Percentiles rank a stretch among this genome's conserved stretches.
phyloP scores from a whole-genome alignment of 345 rosid species.

The Rubroshorea leprosula region DNA sequence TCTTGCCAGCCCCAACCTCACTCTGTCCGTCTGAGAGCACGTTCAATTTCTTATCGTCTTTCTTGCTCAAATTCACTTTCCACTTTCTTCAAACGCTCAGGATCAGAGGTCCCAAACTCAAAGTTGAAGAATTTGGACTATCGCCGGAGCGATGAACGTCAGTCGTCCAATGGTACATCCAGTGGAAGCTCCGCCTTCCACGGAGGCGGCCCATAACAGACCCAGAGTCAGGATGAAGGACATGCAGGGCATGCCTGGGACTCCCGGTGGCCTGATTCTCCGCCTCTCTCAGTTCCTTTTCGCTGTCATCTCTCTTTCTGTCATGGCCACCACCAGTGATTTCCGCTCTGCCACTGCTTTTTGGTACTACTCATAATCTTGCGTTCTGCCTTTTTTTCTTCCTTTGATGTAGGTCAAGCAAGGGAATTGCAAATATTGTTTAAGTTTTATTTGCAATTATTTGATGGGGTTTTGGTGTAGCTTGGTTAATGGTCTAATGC shows the following conservation, averaged over 20 bases:
- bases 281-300: conserved; percentile 56
- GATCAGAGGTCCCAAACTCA: conserved; percentile 3
- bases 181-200: conserved; percentile 55
- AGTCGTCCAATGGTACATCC: conserved; percentile 81
- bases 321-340: conserved; percentile 68
- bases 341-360: conserved; percentile 67
- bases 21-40: no score
- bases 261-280: conserved; percentile 62
- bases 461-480: not conserved
- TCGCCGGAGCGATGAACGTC: conserved; percentile 27
- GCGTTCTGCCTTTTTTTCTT: not conserved
- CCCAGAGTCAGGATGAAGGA: conserved; percentile 68
- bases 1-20: not conserved
- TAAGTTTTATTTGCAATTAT: no score
- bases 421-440: not conserved
- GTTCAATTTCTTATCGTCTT: not conserved
- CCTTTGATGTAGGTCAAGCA: not conserved
- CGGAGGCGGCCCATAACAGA: conserved; percentile 34
- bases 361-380: conserved; percentile 30
- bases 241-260: conserved; percentile 83
- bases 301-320: conserved; percentile 48
- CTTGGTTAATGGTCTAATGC: no score
- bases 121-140: not conserved
- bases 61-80: not conserved
- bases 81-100: not conserved